A percentile compares a stretch with the other conserved stretches of the same genome.
Conservation (phyloP, 176 grass and related monocot species). For the Aegilops bicornis region DNA sequence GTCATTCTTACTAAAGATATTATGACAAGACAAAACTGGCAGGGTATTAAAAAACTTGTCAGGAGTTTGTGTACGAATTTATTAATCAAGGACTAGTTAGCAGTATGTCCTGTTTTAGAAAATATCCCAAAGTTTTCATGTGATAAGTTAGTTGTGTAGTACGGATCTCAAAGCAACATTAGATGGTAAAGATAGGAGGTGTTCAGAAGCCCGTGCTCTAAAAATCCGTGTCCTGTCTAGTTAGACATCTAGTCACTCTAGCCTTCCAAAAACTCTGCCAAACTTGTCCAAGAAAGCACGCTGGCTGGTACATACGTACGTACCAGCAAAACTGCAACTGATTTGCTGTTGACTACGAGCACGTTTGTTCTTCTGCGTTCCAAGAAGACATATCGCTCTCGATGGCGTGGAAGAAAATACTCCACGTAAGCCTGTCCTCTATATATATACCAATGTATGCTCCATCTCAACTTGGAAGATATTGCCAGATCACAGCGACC, state of each 20-base stretch:
- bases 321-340: neutral
- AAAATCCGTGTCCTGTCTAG: neutral
- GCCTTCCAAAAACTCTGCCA: conserved; percentile 37
- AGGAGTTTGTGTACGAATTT: neutral
- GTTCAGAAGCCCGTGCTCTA: too few species aligned
- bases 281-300: conserved; percentile 41
- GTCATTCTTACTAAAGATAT: too few species aligned
- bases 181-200: too few species aligned
- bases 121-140: too few species aligned
- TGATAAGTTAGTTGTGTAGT: too few species aligned
- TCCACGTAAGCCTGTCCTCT: conserved; percentile 2
- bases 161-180: too few species aligned
- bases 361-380: neutral
- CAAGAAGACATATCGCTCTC: neutral
- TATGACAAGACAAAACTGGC: too few species aligned
- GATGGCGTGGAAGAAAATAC: conserved; percentile 2
- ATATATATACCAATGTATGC: conserved; percentile 21
- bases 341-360: conserved; percentile 1
- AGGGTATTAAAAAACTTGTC: too few species aligned
- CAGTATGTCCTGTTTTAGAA: neutral
- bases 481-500: conserved; percentile 8
- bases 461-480: neutral
- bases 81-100: neutral
- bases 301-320: neutral
- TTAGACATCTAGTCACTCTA: neutral